Evolutionary conservation across 306 rosid species (phyloP).

Genomic region (Fragaria ananassa): DNA sequence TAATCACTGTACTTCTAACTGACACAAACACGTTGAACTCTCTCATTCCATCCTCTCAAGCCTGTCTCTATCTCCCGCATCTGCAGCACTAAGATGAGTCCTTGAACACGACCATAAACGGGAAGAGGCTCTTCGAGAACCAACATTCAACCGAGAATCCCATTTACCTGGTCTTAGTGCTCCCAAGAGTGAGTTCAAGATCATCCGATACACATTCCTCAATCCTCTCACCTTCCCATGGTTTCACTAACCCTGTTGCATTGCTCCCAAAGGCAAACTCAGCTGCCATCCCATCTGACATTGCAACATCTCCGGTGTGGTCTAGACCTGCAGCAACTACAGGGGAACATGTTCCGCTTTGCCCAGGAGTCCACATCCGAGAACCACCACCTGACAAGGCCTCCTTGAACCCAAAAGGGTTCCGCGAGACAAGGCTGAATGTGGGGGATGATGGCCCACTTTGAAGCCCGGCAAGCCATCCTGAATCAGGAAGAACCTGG

Average conservation of each 20-base stretch:
- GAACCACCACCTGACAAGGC: constrained; percentile 43
- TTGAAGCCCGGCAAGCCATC: constrained; percentile 48
- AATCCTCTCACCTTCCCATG: constrained; percentile 71
- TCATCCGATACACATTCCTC: constrained; percentile 62
- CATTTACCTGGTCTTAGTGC: constrained; percentile 40
- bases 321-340: constrained; percentile 40
- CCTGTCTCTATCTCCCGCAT: constrained; percentile 31
- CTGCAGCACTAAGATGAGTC: constrained; percentile 23
- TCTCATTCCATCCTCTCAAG: constrained; percentile 14
- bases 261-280: constrained; percentile 59
- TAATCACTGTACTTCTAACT: constrained; percentile 41
- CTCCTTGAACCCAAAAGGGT: constrained; percentile 47
- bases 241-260: constrained; percentile 48
- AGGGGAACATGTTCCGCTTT: constrained; percentile 63
- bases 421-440: constrained; percentile 49
- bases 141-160: not conserved
- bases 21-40: constrained; percentile 29
- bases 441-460: constrained; percentile 63
- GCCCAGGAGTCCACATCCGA: constrained; percentile 59
- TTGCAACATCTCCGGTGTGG: constrained; percentile 45
- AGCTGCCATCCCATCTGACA: constrained; percentile 53
- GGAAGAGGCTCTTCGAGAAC: not conserved
- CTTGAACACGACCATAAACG: constrained; percentile 3
- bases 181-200: constrained; percentile 65
- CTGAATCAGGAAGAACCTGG: constrained; percentile 44